phyloP scores from a whole-genome alignment of 2,329 filamentous ascomycete genomes.

The Hymenoscyphus linearis region DNA sequence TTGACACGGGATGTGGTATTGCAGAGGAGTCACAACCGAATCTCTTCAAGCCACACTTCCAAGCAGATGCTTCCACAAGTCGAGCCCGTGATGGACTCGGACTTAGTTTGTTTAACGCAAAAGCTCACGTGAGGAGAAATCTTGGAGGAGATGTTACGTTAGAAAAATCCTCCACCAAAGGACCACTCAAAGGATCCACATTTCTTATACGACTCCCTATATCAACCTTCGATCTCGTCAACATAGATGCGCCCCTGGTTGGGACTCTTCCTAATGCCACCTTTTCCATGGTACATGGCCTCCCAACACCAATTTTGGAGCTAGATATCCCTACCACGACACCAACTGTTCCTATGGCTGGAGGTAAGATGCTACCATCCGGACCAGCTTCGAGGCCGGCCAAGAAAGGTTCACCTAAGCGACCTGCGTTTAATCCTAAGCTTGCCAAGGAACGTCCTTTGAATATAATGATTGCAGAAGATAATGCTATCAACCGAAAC shows the following conservation, averaged over 20 bases:
- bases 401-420: constrained; percentile 8
- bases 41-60: constrained; percentile 65
- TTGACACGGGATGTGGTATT: constrained; percentile 65
- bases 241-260: constrained; percentile 19
- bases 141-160: constrained; percentile 63
- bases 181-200: constrained; percentile 56
- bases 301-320: constrained; percentile 8
- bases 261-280: constrained; percentile 18
- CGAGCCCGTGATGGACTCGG: constrained; percentile 64
- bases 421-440: constrained; percentile 44
- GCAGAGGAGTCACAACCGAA: constrained; percentile 59
- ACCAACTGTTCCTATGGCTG: background rate
- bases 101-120: constrained; percentile 65
- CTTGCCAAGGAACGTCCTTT: constrained; percentile 57
- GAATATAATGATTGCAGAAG: constrained; percentile 65
- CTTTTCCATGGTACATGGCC: background rate
- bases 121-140: constrained; percentile 59
- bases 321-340: background rate
- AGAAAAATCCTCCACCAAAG: constrained; percentile 55
- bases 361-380: background rate
- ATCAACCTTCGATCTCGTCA: constrained; percentile 16
- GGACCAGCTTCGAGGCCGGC: background rate
- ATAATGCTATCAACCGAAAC: constrained; percentile 67
- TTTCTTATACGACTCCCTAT: constrained; percentile 62
- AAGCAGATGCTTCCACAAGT: constrained; percentile 63